phyloP scores from a whole-genome alignment of 176 grass and related monocot genomes.

The Zea luxurians region DNA sequence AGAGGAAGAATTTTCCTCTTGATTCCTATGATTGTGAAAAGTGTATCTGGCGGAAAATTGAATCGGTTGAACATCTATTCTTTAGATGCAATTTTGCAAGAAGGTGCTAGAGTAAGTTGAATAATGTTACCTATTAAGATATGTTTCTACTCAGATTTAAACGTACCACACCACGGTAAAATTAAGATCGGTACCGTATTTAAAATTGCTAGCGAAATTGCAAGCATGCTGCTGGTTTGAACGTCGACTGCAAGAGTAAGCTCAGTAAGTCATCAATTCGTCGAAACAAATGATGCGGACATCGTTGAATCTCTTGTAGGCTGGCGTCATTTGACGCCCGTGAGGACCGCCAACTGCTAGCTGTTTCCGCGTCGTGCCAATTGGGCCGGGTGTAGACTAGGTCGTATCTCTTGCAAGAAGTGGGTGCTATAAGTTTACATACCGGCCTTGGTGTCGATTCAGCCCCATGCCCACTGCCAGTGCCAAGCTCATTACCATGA shows the following conservation, averaged over 20 bases:
- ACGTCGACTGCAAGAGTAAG: neutral
- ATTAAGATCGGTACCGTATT: neutral
- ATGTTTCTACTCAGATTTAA: too few species aligned
- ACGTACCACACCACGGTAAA: too few species aligned
- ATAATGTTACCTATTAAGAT: too few species aligned
- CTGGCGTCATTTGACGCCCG: neutral
- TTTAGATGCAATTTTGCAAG: too few species aligned
- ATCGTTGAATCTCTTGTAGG: neutral
- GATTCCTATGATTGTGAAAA: too few species aligned
- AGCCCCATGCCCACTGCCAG: neutral
- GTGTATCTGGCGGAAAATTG: too few species aligned
- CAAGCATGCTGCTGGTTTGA: neutral
- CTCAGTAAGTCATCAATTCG: neutral
- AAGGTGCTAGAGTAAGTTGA: too few species aligned
- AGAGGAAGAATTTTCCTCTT: too few species aligned
- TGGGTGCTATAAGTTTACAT: constrained; percentile 13
- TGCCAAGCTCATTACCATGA: neutral
- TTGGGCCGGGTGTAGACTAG: neutral
- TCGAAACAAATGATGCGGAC: neutral
- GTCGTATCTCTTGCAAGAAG: neutral
- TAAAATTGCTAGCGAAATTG: neutral
- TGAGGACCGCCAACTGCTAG: neutral
- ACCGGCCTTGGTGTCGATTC: neutral
- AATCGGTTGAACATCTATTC: too few species aligned
- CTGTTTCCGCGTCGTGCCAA: neutral